phyloP scores from a whole-genome alignment of 192 early-diverging fungal species.

The Spizellomyces sp. region DNA sequence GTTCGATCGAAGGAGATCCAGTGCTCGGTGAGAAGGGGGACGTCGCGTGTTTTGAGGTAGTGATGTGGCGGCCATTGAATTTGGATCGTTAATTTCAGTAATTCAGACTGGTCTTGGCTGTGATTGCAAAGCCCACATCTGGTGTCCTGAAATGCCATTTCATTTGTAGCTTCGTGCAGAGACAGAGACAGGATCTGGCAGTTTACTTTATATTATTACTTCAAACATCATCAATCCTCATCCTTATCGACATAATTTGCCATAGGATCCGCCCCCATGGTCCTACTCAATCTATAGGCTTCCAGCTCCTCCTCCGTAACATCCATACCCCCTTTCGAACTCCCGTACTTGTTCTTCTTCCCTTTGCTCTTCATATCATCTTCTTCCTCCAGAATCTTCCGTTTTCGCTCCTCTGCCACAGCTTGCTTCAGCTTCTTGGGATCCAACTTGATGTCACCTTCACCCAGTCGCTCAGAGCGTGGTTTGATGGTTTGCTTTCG shows the following conservation, averaged over 20 bases:
- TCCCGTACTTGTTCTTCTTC: conserved; percentile 37
- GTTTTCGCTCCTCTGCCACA: conserved; percentile 49
- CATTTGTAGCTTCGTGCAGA: too few species aligned
- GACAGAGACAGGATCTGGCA: too few species aligned
- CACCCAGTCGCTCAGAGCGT: conserved; percentile 47
- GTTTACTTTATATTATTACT: not conserved
- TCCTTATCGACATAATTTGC: conserved; percentile 53
- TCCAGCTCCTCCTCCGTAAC: conserved; percentile 71
- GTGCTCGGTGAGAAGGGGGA: too few species aligned
- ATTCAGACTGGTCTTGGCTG: too few species aligned
- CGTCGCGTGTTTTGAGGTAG: too few species aligned
- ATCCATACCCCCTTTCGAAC: conserved; percentile 29
- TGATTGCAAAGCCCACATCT: too few species aligned
- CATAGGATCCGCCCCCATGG: conserved; percentile 64
- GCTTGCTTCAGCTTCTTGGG: conserved; percentile 54
- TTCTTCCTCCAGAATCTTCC: conserved; percentile 24
- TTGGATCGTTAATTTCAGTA: too few species aligned
- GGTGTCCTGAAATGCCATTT: too few species aligned
- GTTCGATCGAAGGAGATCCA: too few species aligned
- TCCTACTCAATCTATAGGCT: conserved; percentile 57
- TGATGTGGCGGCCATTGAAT: too few species aligned
- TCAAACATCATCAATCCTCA: conserved; percentile 10
- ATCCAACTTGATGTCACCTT: conserved; percentile 63
- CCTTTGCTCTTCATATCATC: conserved; percentile 23
- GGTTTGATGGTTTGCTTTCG: conserved; percentile 33